phyloP scores from a whole-genome alignment of 306 rosid genomes.

The Styphnolobium japonicum region DNA sequence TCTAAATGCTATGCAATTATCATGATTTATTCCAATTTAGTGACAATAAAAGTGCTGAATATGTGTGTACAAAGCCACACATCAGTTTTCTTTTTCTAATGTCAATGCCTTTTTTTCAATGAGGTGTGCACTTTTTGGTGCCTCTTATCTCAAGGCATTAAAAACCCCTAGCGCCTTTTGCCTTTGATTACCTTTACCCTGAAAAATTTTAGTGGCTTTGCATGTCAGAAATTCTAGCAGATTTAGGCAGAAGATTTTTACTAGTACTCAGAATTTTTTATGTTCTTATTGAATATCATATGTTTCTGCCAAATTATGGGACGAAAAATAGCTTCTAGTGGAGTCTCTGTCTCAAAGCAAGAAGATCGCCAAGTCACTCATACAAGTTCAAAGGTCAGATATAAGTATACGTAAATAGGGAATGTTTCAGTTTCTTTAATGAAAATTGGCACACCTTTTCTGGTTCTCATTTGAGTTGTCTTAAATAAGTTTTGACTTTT shows the following conservation, averaged over 20 bases:
- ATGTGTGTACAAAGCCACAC: no score
- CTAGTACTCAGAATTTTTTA: not conserved
- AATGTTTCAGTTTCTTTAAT: conserved; percentile 7
- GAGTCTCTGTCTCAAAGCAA: conserved; percentile 37
- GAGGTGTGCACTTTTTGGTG: no score
- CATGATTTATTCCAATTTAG: no score
- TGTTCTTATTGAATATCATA: not conserved
- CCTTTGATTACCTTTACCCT: no score
- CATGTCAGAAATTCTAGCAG: not conserved
- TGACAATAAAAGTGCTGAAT: no score
- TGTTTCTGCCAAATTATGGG: conserved; percentile 36
- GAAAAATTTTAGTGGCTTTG: not conserved
- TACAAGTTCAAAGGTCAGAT: conserved; percentile 65
- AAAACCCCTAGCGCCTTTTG: no score
- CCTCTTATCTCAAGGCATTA: no score
- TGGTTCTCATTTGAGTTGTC: conserved; percentile 3
- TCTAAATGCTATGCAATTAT: no score
- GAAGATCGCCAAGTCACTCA: conserved; percentile 37
- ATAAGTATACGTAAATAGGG: not conserved
- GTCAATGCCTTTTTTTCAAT: no score
- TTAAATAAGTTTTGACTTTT: not conserved
- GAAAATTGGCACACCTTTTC: conserved; percentile 10
- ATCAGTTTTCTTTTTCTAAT: no score
- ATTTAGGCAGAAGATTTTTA: not conserved
- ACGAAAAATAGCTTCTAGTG: conserved; percentile 37